A percentile compares a stretch with the other conserved stretches of the same genome.
These are phyloP conservation scores for Ceratopteris richardii DNA, from an alignment of 75 land plant genomes.

Conservation along the genomic window DNA sequence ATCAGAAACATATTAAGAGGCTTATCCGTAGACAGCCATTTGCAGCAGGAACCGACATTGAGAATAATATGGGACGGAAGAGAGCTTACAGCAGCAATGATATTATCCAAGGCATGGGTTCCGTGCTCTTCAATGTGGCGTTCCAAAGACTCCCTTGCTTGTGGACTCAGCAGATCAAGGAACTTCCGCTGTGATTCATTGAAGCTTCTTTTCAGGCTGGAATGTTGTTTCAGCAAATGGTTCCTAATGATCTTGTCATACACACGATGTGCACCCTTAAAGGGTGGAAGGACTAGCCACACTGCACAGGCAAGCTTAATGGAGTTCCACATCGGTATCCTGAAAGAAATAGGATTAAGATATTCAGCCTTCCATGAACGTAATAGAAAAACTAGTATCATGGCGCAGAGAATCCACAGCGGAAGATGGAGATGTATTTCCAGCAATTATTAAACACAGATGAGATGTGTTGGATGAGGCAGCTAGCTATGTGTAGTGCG, in stretches of 20 bases:
- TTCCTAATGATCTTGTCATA: conserved; percentile 46
- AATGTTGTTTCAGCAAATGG: not conserved
- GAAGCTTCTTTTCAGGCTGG: not conserved
- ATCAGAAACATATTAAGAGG: not conserved
- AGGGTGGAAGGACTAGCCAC: conserved; percentile 73
- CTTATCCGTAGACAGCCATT: not conserved
- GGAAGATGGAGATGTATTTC: not conserved
- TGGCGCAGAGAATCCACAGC: not conserved
- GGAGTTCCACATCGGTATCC: conserved; percentile 77
- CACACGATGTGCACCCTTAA: conserved; percentile 75
- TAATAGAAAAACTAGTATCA: not conserved
- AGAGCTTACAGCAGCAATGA: conserved; percentile 3
- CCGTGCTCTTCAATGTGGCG: not conserved
- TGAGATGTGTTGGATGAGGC: not conserved
- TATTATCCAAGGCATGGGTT: not conserved
- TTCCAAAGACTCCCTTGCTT: not conserved
- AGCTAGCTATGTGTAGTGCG: not conserved
- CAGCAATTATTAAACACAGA: not conserved
- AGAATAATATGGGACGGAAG: not conserved
- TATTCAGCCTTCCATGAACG: too few species aligned
- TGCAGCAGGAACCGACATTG: not conserved
- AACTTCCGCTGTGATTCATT: not conserved
- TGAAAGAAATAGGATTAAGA: not conserved
- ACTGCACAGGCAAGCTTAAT: conserved; percentile 49
- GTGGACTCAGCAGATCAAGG: not conserved